Evolutionary conservation across 2,329 filamentous ascomycete species (phyloP), one percentile per base, ranked within the genome.

Genomic region (Calycina marina): DNA sequence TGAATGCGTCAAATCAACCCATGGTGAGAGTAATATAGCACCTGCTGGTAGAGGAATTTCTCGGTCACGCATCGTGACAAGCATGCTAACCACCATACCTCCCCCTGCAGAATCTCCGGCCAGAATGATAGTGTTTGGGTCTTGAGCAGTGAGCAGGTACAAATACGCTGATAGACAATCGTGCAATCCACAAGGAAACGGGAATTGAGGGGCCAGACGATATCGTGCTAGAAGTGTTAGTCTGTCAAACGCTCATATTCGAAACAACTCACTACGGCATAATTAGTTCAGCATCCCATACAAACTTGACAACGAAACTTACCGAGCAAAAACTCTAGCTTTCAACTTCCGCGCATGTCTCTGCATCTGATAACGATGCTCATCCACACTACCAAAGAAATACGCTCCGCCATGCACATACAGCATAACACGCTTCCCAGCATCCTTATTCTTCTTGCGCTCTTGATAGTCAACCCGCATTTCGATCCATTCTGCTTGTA

Each of bases 341-440:
- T 90, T 85, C 39, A 98, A 66, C 58, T 96, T 96, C 33, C 90
- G 70, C 16, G 90, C 90, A 65, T 96, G 86, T 30, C 88, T 70
- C 56, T 98, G 90, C 66, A 98, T 75, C 63, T 96, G 88, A 58
- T 96, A 96, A n/a, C 90, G 76, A 60, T 96, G 90, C 55, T 93
- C 86, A 51, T 94, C 86, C 22, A 94, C 77, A 46, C 84, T 92
- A 10, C 90, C 88, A 53, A 98, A 96, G 58, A 77, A 98, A 57
- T 93, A 96, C 13, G 81, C 88, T 5, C 88, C 88, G 10, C 90
- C 90, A 50, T 96, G 90, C 14, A 96, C 65, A 56, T 96, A 96
- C 14, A 98, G 62, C 71, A 96, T 93, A 36, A 93, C 74, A 32
- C 85, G 73, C 44, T 74, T 75, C 12, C 70, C 69, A 14, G 67